Base-by-base conservation (phyloP, 2,329 filamentous ascomycete genomes). In the Xylaria sp. region DNA sequence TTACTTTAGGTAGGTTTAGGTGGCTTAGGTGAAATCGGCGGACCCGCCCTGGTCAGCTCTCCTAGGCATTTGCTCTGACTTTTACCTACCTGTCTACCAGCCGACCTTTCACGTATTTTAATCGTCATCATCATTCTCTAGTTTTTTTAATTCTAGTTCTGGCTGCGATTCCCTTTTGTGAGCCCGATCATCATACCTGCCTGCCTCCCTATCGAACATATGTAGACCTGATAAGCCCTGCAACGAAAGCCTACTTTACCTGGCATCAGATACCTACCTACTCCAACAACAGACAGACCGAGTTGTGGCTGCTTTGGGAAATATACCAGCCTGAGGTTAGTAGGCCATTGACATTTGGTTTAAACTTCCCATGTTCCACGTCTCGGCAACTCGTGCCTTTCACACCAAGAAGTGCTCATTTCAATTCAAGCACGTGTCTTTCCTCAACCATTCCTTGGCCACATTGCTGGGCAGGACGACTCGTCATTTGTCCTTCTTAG, bases 291-390 rank as follows among this genome's bases (percentile, higher is more conserved):
- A 23, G 43, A 63, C 23, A 40, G 35, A 33, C 33, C 51, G 15
- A 37, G 38, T 60, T 8, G 43, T 38, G 55, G 45, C 45, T 47
- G 25, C 49, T 17, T 47, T 31, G 33, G 43, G 60, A 35, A 17
- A 25, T 8, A 31, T 9, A 31, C 4, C 28, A 31, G 28, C 28
- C 28, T 31, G 4, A 31, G 28, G 28, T 4, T 12, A 40, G 33
- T 25, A 50, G 42, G 60, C 45, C 35, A 50, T 51, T 55, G 23
- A 17, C 50, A 25, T 59, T 40, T 42, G 37, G 50, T 52, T 56
- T 37, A 35, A 50, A 58, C 50, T 33, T 51, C 15, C 47, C 33
- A 15, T 37, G 14, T 33, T 33, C 28, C 23, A 50, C 49, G 11
- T 50, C 8, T 38, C 45, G 46, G 43, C 42, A 23, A 31, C n/a